These are phyloP conservation scores for Azolla pinnata DNA, from an alignment of 75 land plant species.

Conservation along the genomic window DNA sequence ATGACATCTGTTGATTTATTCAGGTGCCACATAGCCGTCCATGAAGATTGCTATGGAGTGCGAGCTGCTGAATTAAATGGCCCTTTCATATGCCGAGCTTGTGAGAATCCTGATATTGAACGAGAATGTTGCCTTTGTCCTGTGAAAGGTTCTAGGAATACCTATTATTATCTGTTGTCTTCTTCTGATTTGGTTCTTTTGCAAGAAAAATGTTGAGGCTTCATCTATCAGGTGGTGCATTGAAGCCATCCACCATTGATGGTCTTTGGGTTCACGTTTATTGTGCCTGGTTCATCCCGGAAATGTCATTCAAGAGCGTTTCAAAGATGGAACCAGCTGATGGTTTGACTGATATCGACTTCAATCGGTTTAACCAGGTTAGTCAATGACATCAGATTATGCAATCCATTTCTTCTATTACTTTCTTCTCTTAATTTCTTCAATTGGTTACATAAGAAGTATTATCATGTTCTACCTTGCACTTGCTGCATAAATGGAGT, in stretches of 20 bases:
- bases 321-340: slow-evolving; percentile 93
- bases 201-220: no score
- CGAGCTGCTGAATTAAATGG: slow-evolving; percentile 55
- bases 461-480: not conserved
- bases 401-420: not conserved
- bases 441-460: not conserved
- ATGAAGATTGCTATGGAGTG: slow-evolving; percentile 98
- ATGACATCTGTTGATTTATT: no score
- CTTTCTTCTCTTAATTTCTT: not conserved
- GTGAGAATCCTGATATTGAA: slow-evolving; percentile 65
- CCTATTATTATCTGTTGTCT: no score
- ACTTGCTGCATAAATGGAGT: not conserved
- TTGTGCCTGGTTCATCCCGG: slow-evolving; percentile 94
- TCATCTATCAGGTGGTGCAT: slow-evolving; percentile 67
- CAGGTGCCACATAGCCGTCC: slow-evolving; percentile 97
- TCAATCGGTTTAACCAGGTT: slow-evolving; percentile 70
- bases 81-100: slow-evolving; percentile 63
- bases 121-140: slow-evolving; percentile 98
- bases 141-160: no score
- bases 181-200: no score
- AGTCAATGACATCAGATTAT: not conserved
- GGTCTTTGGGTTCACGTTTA: slow-evolving; percentile 89
- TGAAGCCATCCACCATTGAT: slow-evolving; percentile 75
- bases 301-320: slow-evolving; percentile 68
- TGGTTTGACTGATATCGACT: slow-evolving; percentile 70